These are phyloP conservation scores for Chalciporus chontae DNA, from an alignment of 768 basidiomycete species.

Conservation along the genomic window DNA sequence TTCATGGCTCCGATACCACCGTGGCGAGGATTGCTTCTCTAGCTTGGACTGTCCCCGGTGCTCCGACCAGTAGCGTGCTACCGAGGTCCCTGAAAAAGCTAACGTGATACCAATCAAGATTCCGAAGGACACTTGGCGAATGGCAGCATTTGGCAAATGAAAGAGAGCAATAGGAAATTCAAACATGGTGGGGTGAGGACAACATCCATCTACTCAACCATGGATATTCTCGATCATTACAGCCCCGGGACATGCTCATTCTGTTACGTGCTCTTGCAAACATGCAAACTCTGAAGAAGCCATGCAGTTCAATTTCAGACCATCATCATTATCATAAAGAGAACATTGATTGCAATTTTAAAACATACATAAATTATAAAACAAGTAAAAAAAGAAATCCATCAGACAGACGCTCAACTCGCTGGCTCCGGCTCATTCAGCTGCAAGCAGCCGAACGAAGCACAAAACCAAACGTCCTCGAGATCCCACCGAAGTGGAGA, in stretches of 20 bases:
- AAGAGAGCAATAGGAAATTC: slow-evolving; percentile 16
- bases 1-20: slow-evolving; percentile 74
- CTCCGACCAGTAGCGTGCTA: slow-evolving; percentile 50
- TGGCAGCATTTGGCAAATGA: slow-evolving; percentile 20
- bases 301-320: no score
- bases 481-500: slow-evolving; percentile 35
- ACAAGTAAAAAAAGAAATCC: slow-evolving; percentile 34
- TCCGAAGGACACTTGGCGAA: slow-evolving; percentile 43
- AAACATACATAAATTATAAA: not conserved
- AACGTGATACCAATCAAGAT: slow-evolving; percentile 74
- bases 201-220: not conserved
- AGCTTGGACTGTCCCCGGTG: slow-evolving; percentile 42
- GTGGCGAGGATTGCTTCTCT: slow-evolving; percentile 32
- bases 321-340: no score
- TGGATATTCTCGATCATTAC: not conserved
- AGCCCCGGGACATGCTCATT: no score
- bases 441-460: slow-evolving; percentile 27
- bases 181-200: slow-evolving; percentile 8
- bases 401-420: slow-evolving; percentile 65
- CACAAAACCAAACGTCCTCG: slow-evolving; percentile 61
- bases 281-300: no score
- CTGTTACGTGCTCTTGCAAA: no score
- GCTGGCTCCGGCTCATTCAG: slow-evolving; percentile 36
- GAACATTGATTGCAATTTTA: not conserved
- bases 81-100: slow-evolving; percentile 66